Conservation (phyloP, 495 filamentous ascomycete genomes). For the Melanomma pulvis-pyrius region DNA sequence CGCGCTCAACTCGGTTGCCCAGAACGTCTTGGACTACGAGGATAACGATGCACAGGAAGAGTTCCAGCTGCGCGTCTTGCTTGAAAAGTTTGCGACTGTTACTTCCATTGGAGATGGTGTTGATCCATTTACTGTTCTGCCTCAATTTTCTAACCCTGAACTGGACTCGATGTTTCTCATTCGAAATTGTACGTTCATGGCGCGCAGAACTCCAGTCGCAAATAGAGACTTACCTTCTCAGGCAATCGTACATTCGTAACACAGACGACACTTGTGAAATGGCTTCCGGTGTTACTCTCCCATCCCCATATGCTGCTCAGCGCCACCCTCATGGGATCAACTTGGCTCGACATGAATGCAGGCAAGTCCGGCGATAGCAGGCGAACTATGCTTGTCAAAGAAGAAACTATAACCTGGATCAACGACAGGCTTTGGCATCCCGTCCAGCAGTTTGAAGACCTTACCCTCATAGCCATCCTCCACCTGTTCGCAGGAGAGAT, state of each 20-base stretch:
- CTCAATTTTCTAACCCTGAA: conserved; percentile 18
- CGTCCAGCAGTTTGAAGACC: conserved; percentile 26
- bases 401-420: conserved; percentile 30
- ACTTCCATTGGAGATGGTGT: conserved; percentile 11
- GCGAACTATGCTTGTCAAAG: conserved; percentile 25
- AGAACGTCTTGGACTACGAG: conserved; percentile 17
- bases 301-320: conserved; percentile 25
- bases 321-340: conserved; percentile 9
- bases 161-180: conserved; percentile 24
- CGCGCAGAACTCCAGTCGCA: neutral
- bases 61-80: conserved; percentile 3
- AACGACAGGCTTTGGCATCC: conserved; percentile 20
- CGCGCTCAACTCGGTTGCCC: neutral
- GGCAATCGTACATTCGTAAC: conserved; percentile 22
- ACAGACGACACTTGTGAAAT: conserved; percentile 10
- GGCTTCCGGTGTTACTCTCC: conserved; percentile 15
- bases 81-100: neutral
- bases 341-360: conserved; percentile 30
- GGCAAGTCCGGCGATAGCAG: conserved; percentile 28
- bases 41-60: conserved; percentile 16
- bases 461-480: conserved; percentile 27
- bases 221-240: neutral
- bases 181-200: conserved; percentile 23
- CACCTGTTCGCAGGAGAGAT: conserved; percentile 33
- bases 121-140: conserved; percentile 25